Evolutionary conservation across 257 asterid species (phyloP), one percentile per base, ranked within the genome.

Genomic region (Solanum virginianum): DNA sequence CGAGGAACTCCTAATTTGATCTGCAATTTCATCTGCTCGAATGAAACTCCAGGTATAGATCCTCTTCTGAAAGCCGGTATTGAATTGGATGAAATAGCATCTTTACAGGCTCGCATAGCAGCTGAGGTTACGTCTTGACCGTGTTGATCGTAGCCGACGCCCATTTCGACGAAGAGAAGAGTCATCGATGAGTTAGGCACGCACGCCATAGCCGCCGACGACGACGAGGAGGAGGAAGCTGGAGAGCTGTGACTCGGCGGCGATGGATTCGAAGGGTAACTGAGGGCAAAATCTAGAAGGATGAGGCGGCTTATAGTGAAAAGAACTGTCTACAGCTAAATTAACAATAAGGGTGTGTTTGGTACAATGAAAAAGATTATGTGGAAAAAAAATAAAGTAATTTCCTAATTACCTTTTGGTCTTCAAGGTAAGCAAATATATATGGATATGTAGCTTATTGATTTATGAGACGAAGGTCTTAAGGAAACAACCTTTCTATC

Each of bases 111-210:
- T 82, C 96, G 89, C 99, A 92, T 92, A 41, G 99, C 98, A n/a
- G 98, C 98, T 39, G 95, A 90, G 3, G 97, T 94, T 63, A 96
- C 87, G 87, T 96, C 95, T 91, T 94, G 98, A 89, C 99, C 99
- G 36, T 96, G 99, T 86, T 96, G 99, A 93, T 96, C 99, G 86
- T 95, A 94, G 22, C 99, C 99, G 75, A 96, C 99, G 53, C 99
- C 99, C 98, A 95, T 96, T 88, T 96, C 99, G 29, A 96, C 98
- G 84, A 96, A 96, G 87, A 96, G 86, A 77, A 96, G 98, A 85
- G 90, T 96, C 90, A 96, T 91, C 16, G 95, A 89, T 86, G 97
- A 90, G 26, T 77, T 77, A 9, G 82, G 82, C 9, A 77, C 82
- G 16, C 79, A 69, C 9, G 79, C 79, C 79, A 69, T 69, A 17